Base-by-base conservation (phyloP, 2,329 filamentous ascomycete genomes). In the Helotiales sp. region DNA sequence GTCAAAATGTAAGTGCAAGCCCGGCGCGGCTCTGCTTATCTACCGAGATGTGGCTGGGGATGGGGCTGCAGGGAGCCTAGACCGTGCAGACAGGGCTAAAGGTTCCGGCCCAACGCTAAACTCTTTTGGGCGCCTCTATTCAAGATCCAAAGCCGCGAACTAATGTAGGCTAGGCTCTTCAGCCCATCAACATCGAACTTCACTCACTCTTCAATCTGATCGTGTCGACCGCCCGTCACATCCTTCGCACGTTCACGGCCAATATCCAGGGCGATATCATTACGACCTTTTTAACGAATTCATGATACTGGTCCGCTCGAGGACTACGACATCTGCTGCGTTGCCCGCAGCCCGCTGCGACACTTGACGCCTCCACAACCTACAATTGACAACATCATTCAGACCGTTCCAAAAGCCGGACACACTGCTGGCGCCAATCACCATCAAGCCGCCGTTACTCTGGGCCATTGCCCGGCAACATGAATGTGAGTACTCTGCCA, bases 381-480 rank as follows among this genome's bases (percentile, higher is more conserved):
- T 30, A 13, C 57, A 22, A 60, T 61, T 50, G 59, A 24, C 28
- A 30, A 15, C 45, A 61, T 30, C 32, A 43, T 40, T 54, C n/a
- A 32, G 47, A 17, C 37, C n/a, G 6, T 37, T 28, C 17, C 6
- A 17, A n/a, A 47, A 15, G 13, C 57, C 22, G 5, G 15, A 57
- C 17, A 30, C 30, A 26, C 37, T 20, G 40, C 37, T 30, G 37
- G 37, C 37, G 40, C 37, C 24, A n/a, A 60, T 11, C 11, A 13
- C 11, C 47, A 63, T 32, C 61, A 55, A 63, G 32, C 32, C 47
- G 49, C 59, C 45, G 22, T 28, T 40, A 40, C 30, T 43, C 45
- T 60, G 63, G 63, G 63, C 63, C 55, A 65, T 61, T 40, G 63
- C 63, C 63, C 63, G 49, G 55, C 55, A 65, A 65, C 22, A 65